Evolutionary conservation across 106 monocot genomes (phyloP).

Genomic region (Allium sativum): DNA sequence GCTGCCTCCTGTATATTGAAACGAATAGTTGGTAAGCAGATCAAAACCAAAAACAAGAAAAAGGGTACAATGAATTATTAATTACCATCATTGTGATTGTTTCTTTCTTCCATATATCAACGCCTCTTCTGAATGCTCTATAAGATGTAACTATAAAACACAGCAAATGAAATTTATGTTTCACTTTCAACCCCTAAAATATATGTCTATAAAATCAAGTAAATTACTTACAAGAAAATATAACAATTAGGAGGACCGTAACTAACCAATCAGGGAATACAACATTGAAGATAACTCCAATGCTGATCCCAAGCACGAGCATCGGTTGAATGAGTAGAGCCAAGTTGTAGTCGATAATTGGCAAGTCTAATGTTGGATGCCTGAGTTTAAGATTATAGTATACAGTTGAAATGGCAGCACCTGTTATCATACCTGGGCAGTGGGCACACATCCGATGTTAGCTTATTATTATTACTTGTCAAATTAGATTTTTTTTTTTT

Average conservation of each 20-base stretch:
- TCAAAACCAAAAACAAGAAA: not conserved
- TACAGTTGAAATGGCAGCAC: slow-evolving; percentile 54
- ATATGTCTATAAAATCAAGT: not conserved
- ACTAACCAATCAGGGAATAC: slow-evolving; percentile 66
- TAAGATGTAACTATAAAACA: slow-evolving; percentile 31
- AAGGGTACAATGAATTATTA: not conserved
- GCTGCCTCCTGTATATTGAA: slow-evolving; percentile 31
- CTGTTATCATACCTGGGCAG: slow-evolving; percentile 61
- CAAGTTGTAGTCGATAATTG: slow-evolving; percentile 54
- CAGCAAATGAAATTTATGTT: not conserved
- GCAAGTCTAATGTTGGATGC: slow-evolving; percentile 50
- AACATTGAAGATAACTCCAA: slow-evolving; percentile 57
- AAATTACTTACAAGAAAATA: slow-evolving; percentile 38
- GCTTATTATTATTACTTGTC: no score
- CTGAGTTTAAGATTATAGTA: slow-evolving; percentile 58
- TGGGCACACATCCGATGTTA: not conserved
- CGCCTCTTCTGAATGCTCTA: slow-evolving; percentile 47
- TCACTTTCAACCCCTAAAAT: not conserved
- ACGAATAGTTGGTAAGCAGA: not conserved
- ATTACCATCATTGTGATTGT: slow-evolving; percentile 39
- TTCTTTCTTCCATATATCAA: slow-evolving; percentile 64
- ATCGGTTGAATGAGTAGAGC: slow-evolving; percentile 50
- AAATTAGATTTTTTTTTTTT: no score
- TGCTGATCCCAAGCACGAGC: slow-evolving; percentile 57
- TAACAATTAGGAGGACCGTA: slow-evolving; percentile 47